Conservation (phyloP, 352 stramenopile genomes). For the Phytophthora hibernalis region DNA sequence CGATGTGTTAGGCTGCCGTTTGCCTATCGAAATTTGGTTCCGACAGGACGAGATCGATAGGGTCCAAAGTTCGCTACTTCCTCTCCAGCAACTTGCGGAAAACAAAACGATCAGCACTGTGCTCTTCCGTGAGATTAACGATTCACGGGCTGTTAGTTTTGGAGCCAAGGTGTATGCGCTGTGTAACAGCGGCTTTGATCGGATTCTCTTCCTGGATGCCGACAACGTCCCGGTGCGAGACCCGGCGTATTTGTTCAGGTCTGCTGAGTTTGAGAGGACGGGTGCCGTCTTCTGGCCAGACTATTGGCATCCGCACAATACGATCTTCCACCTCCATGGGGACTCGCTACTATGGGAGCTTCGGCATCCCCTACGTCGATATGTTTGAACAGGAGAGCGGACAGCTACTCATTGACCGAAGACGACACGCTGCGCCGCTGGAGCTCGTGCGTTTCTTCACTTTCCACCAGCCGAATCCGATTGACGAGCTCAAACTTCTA, state of each 20-base stretch:
- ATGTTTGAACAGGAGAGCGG: constrained; percentile 55
- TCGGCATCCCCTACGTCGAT: constrained; percentile 45
- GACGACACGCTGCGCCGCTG: constrained; percentile 20
- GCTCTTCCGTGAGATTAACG: constrained; percentile 50
- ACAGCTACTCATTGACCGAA: constrained; percentile 28
- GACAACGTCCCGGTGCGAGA: constrained; percentile 64
- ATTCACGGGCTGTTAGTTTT: constrained; percentile 50
- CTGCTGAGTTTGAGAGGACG: constrained; percentile 41
- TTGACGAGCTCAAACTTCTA: constrained; percentile 47
- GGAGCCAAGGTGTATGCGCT: constrained; percentile 72
- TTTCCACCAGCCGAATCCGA: constrained; percentile 46
- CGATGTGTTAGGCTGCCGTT: constrained; percentile 35
- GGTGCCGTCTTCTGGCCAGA: constrained; percentile 71
- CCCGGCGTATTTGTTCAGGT: constrained; percentile 56
- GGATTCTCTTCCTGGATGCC: constrained; percentile 58
- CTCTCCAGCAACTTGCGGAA: constrained; percentile 29
- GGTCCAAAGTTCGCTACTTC: constrained; percentile 10
- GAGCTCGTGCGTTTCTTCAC: constrained; percentile 46
- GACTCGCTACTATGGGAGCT: constrained; percentile 63
- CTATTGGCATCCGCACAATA: constrained; percentile 63
- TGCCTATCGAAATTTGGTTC: constrained; percentile 31
- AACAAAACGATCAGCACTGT: constrained; percentile 13
- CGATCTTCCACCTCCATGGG: constrained; percentile 65
- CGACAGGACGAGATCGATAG: constrained; percentile 25
- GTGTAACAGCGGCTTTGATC: constrained; percentile 50